Conservation (phyloP, 2,329 filamentous ascomycete genomes). For the Xylaria sp. region DNA sequence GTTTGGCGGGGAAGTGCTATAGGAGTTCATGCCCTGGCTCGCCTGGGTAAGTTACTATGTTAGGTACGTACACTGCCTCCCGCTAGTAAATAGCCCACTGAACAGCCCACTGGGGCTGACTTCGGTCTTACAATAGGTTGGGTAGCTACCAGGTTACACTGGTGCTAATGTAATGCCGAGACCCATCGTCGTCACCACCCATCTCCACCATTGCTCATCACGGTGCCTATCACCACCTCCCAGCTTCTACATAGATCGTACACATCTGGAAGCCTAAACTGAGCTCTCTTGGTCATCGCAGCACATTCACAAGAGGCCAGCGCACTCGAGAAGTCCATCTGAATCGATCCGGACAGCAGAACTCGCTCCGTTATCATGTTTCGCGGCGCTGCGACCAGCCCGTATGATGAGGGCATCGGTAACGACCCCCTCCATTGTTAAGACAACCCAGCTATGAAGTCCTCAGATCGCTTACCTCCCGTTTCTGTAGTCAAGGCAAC, state of each 20-base stretch:
- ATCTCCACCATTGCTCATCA: slow-evolving; percentile 20
- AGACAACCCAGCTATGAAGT: slow-evolving; percentile 11
- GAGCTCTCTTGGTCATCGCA: slow-evolving; percentile 8
- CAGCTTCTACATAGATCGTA: slow-evolving; percentile 6
- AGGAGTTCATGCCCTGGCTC: background rate
- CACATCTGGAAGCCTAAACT: slow-evolving; percentile 4
- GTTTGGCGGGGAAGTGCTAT: slow-evolving; percentile 9
- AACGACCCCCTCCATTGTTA: slow-evolving; percentile 38
- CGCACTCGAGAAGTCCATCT: background rate
- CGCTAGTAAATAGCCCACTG: background rate
- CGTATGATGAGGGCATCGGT: slow-evolving; percentile 70
- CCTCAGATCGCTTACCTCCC: slow-evolving; percentile 30
- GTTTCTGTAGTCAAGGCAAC: slow-evolving; percentile 74
- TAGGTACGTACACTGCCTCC: background rate
- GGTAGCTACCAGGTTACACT: slow-evolving; percentile 11
- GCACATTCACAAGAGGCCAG: background rate
- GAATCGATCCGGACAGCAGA: background rate
- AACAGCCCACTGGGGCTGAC: background rate
- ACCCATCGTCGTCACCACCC: slow-evolving; percentile 30
- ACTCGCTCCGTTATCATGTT: slow-evolving; percentile 53
- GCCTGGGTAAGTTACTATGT: too few relatives aligned
- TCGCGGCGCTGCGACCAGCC: slow-evolving; percentile 67
- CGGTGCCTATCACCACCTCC: background rate
- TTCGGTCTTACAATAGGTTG: background rate
- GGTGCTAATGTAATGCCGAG: slow-evolving; percentile 7